A percentile compares a stretch with the other conserved stretches of the same genome.
Conservation (phyloP, 345 rosid genomes). For the Moricandia arvensis region DNA sequence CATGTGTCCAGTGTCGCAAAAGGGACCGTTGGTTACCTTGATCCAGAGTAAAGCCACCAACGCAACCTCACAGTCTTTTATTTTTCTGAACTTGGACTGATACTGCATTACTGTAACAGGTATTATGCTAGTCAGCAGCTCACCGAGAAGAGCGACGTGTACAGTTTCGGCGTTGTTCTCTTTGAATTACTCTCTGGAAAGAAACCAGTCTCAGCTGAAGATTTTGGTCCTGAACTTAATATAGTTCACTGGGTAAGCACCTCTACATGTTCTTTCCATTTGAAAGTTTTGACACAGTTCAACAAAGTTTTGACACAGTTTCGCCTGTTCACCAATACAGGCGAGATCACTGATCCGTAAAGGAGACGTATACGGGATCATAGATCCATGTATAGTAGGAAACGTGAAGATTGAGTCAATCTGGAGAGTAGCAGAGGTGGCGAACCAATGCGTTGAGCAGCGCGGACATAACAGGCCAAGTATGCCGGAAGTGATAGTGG, state of each 20-base stretch:
- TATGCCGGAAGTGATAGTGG: conserved; percentile 85
- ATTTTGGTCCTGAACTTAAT: conserved; percentile 80
- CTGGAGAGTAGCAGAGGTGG: conserved; percentile 89
- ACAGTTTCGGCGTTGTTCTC: conserved; percentile 97
- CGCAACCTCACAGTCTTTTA: background rate
- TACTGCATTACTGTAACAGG: conserved; percentile 40
- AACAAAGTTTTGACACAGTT: too few species aligned
- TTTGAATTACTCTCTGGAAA: conserved; percentile 86
- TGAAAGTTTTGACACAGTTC: too few species aligned
- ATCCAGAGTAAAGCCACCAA: conserved; percentile 74
- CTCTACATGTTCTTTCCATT: background rate
- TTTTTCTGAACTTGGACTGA: background rate
- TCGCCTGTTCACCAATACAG: conserved; percentile 42
- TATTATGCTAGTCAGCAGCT: conserved; percentile 86
- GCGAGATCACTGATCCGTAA: conserved; percentile 78
- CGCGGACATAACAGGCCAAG: conserved; percentile 64
- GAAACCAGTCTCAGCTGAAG: conserved; percentile 80
- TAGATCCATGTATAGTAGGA: conserved; percentile 60
- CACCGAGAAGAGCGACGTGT: conserved; percentile 96
- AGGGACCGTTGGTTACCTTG: conserved; percentile 94
- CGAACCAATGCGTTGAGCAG: conserved; percentile 82
- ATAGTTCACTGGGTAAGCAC: conserved; percentile 87
- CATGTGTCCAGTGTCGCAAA: conserved; percentile 89
- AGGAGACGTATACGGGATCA: conserved; percentile 75
- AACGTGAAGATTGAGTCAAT: conserved; percentile 74